phyloP scores from a whole-genome alignment of 306 rosid species.

The Cucumis hystrix region DNA sequence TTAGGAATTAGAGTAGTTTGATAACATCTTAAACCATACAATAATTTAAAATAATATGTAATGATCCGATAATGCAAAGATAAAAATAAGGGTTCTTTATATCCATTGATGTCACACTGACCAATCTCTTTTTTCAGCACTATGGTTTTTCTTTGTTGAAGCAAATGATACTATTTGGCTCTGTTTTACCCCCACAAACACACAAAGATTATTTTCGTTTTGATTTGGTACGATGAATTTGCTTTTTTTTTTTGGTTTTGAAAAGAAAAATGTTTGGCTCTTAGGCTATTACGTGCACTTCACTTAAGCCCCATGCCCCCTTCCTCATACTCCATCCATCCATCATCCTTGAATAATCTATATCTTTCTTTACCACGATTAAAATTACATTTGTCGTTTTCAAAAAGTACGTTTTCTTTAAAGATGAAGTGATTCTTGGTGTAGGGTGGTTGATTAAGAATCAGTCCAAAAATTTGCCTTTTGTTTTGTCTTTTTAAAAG shows the following conservation, averaged over 20 bases:
- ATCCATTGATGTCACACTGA: not conserved
- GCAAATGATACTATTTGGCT: not conserved
- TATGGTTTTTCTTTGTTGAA: not conserved
- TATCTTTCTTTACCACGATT: too few relatives aligned
- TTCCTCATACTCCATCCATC: too few relatives aligned
- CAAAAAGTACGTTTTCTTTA: too few relatives aligned
- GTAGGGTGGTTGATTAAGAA: too few relatives aligned
- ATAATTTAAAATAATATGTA: not conserved
- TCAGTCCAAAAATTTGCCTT: too few relatives aligned
- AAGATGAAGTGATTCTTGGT: too few relatives aligned
- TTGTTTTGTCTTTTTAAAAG: too few relatives aligned
- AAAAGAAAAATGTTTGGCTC: not conserved
- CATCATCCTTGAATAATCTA: too few relatives aligned
- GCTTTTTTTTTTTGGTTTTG: not conserved
- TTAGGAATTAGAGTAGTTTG: not conserved
- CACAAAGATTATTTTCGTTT: not conserved
- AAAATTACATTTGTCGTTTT: too few relatives aligned
- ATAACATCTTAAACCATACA: not conserved
- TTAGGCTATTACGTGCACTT: not conserved
- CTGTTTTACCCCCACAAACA: not conserved
- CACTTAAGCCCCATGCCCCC: not conserved
- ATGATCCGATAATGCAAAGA: not conserved
- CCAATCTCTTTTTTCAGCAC: not conserved
- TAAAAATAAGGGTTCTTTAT: not conserved
- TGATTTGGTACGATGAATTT: not conserved